Evolutionary conservation across 345 rosid species (phyloP), one percentile per base, ranked within the genome.

Genomic region (Eucalyptus erythrocorys): DNA sequence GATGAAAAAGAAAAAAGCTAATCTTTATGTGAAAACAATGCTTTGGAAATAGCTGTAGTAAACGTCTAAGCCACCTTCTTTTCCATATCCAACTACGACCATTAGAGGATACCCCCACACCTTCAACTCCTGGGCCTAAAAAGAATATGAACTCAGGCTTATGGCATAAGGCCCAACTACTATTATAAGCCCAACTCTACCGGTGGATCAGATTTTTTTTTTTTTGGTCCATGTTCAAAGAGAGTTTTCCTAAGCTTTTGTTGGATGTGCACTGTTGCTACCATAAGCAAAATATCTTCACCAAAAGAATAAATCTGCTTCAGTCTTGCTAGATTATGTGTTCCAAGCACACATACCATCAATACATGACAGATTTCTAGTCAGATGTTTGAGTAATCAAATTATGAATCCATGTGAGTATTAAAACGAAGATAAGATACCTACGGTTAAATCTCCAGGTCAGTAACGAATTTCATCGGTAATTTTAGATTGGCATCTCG

Each of bases 381-480:
- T 68, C 6, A 9, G 71, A 30, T 61, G 32, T 30, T 61, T 61
- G 71, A 61, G 71, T 3, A 30, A 61, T 61, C 8, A 32, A 13
- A 30, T 61, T 30, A 61, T 6, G 71, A 61, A 14, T 64, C 21
- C 37, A n/a, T n/a, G 21, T 7, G 40, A n/a, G 8, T 15, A 14
- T 14, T 32, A n/a, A n/a, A n/a, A n/a, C 0, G 1, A 3, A n/a
- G 10, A n/a, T 30, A 64, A n/a, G 19, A 64, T n/a, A 14, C 40
- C 19, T n/a, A n/a, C 3, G 10, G 19, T 64, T 7, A 64, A 16
- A 34, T 34, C 24, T 68, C 24, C 2, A 68, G 17, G 2, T 68
- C 1, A 0, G 4, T 17, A 68, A 34, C 6, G 7, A 68, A 34
- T 68, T 6, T 68, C 26, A 3, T 8, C 37, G 34, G 6, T 17